Evolutionary conservation across 2,329 filamentous ascomycete genomes (phyloP).

Genomic region (Aspergillus glaucus): DNA sequence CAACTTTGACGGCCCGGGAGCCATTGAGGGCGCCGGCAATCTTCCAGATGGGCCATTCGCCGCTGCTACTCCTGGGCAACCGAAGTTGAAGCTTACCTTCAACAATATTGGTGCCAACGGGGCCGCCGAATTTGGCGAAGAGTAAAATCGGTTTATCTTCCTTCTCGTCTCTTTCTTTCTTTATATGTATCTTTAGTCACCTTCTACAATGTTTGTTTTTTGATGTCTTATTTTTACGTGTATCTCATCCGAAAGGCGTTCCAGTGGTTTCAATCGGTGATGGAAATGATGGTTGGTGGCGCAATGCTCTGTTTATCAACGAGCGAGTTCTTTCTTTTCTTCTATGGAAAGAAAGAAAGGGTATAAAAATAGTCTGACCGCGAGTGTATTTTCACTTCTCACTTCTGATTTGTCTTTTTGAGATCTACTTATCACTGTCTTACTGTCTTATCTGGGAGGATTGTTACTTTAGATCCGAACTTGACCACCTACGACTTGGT

Average conservation of each 20-base stretch:
- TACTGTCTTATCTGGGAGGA: neutral
- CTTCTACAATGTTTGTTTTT: neutral
- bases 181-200: neutral
- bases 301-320: conserved; percentile 15
- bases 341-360: too few relatives aligned
- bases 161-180: neutral
- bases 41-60: conserved; percentile 53
- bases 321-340: conserved; percentile 6
- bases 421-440: neutral
- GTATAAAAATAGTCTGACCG: too few relatives aligned
- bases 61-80: conserved; percentile 49
- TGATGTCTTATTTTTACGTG: neutral
- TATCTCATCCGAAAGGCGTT: conserved; percentile 14
- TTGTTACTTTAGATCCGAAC: neutral
- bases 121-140: conserved; percentile 15
- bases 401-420: neutral
- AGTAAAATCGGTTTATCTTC: conserved; percentile 5
- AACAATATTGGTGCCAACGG: conserved; percentile 35
- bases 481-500: neutral
- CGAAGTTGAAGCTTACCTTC: conserved; percentile 63
- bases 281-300: conserved; percentile 18
- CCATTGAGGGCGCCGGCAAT: conserved; percentile 40
- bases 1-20: conserved; percentile 50
- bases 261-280: conserved; percentile 14
- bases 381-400: neutral